Percentiles rank a stretch among this genome's conserved stretches.
phyloP scores from a whole-genome alignment of 108 stramenopile species.

The Cyclotella baltica region DNA sequence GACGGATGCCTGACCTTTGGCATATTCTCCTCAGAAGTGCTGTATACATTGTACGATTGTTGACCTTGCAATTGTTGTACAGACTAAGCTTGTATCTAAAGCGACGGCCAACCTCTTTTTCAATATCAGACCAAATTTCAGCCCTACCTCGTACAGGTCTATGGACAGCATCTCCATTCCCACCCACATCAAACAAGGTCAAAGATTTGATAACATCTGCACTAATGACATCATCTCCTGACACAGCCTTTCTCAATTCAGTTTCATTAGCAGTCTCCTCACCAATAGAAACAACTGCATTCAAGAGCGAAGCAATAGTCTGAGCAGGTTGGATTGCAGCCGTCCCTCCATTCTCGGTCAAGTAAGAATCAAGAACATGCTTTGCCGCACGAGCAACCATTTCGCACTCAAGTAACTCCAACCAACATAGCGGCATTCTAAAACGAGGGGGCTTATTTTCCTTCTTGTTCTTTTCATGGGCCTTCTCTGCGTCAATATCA shows the following conservation, averaged over 20 bases:
- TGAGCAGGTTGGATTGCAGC: slow-evolving; percentile 71
- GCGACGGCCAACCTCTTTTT: slow-evolving; percentile 74
- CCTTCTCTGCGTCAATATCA: slow-evolving; percentile 60
- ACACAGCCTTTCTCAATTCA: slow-evolving; percentile 38
- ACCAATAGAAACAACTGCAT: slow-evolving; percentile 80
- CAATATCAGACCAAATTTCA: slow-evolving; percentile 84
- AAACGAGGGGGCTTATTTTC: slow-evolving; percentile 52
- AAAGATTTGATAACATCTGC: slow-evolving; percentile 60
- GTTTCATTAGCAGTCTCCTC: slow-evolving; percentile 90
- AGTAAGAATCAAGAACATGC: slow-evolving; percentile 83
- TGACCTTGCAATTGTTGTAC: slow-evolving; percentile 57
- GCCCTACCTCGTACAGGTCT: slow-evolving; percentile 45
- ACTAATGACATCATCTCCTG: slow-evolving; percentile 47
- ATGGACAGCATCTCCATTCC: slow-evolving; percentile 46
- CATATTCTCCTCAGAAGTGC: slow-evolving; percentile 90
- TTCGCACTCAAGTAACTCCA: slow-evolving; percentile 95
- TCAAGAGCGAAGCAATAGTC: slow-evolving; percentile 86
- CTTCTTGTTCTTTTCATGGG: slow-evolving; percentile 48
- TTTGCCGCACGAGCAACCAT: slow-evolving; percentile 95
- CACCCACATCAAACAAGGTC: slow-evolving; percentile 56
- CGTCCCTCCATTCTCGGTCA: slow-evolving; percentile 65
- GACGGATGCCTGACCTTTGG: slow-evolving; percentile 87
- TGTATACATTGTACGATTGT: slow-evolving; percentile 55
- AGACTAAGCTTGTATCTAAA: slow-evolving; percentile 75
- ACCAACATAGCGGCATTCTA: slow-evolving; percentile 89